These are phyloP conservation scores for Castanopsis chinensis DNA, from an alignment of 306 rosid species.

Conservation along the genomic window DNA sequence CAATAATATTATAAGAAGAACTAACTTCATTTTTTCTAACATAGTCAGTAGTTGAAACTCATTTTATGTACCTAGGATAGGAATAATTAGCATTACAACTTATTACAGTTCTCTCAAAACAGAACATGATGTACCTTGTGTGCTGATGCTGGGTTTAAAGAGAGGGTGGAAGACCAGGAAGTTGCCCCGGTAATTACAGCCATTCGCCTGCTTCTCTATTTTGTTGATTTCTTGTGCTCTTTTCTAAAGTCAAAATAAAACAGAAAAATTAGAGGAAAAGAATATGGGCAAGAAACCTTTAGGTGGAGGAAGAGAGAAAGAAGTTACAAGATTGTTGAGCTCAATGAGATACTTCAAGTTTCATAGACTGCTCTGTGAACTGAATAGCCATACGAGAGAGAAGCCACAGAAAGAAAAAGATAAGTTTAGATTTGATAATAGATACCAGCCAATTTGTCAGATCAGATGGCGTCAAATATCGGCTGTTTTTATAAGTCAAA, in stretches of 20 bases:
- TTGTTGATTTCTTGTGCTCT: not conserved
- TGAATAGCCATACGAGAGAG: not conserved
- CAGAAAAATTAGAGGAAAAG: no score
- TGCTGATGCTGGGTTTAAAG: not conserved
- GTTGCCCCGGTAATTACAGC: slow-evolving; percentile 7
- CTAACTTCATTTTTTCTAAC: not conserved
- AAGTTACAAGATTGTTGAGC: not conserved
- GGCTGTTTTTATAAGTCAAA: no score
- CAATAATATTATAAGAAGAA: not conserved
- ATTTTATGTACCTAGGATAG: no score
- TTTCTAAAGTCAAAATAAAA: not conserved
- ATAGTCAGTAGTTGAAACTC: no score
- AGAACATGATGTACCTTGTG: not conserved
- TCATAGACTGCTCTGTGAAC: not conserved
- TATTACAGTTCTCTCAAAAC: no score
- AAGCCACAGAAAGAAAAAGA: not conserved
- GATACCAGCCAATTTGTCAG: not conserved
- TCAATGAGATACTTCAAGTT: not conserved
- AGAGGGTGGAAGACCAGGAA: not conserved
- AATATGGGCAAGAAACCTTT: not conserved
- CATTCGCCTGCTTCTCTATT: not conserved
- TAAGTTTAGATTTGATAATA: not conserved
- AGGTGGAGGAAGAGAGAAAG: not conserved
- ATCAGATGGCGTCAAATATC: not conserved
- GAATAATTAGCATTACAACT: no score